Conservation (phyloP, 352 stramenopile genomes). For the Aphanomyces invadans region DNA sequence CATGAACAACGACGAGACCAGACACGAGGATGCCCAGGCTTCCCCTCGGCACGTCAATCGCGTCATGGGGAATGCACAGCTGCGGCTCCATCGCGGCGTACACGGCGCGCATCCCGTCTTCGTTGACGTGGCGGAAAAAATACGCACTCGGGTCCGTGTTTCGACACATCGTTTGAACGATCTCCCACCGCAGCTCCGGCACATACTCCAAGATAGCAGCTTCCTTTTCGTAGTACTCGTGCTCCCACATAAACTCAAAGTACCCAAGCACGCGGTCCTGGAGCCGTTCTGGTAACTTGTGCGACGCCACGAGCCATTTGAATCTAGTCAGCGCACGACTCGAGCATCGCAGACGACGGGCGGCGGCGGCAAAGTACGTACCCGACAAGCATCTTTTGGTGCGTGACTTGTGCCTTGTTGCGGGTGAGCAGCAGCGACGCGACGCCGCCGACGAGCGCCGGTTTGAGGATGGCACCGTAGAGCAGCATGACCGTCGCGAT, state of each 20-base stretch:
- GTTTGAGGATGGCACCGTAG: constrained; percentile 25
- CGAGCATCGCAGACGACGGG: neutral
- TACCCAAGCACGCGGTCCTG: constrained; percentile 35
- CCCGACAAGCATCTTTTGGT: constrained; percentile 21
- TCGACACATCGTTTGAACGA: constrained; percentile 29
- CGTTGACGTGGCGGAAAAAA: constrained; percentile 27
- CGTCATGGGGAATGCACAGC: constrained; percentile 35
- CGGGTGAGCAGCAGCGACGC: constrained; percentile 22
- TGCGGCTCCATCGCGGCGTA: constrained; percentile 32
- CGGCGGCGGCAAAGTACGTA: neutral
- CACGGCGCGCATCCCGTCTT: constrained; percentile 33
- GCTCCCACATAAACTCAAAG: constrained; percentile 44
- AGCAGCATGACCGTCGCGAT: constrained; percentile 23
- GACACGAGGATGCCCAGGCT: constrained; percentile 29
- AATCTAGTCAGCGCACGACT: constrained; percentile 1
- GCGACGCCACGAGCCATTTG: constrained; percentile 17
- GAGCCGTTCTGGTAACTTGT: constrained; percentile 25
- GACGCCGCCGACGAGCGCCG: constrained; percentile 22
- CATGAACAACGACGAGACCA: neutral
- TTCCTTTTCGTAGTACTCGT: constrained; percentile 39
- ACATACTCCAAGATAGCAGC: constrained; percentile 34
- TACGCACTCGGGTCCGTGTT: constrained; percentile 32
- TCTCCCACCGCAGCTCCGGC: constrained; percentile 29
- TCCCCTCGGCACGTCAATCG: constrained; percentile 27
- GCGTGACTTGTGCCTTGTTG: constrained; percentile 18